Evolutionary conservation across 2,329 filamentous ascomycete species (phyloP), one percentile per base, ranked within the genome.

Genomic region (Ascochyta viciae-villosae): DNA sequence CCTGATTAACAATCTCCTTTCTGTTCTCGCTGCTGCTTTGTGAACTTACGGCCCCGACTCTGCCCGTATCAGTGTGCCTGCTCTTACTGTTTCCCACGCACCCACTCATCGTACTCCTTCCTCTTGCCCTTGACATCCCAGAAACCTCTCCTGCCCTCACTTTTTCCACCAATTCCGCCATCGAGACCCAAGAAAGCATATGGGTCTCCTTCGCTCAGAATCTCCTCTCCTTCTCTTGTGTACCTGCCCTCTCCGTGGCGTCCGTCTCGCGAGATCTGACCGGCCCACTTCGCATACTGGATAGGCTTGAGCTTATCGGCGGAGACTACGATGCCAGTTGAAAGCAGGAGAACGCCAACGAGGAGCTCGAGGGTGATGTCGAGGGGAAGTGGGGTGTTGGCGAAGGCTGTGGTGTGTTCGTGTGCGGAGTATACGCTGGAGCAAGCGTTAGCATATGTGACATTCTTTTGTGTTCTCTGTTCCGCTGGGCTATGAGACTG

Each of bases 391-490:
- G 68, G 68, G 15, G 83, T 64, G 54, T 62, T 74, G 61, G 54
- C 77, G 82, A 88, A 86, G 45, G 96, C 85, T 22, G 87, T 83
- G 6, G 91, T 89, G 79, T 96, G 91, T 79, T 99, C 95, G 77
- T 96, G 90, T 42, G 93, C 92, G 47, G 95, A 99, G 79, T 98
- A 99, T 79, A 93, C 96, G 62, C 95, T 99, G 73, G 50, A 12
- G 41, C 38, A 35, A 5, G 26, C 31, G 48, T 73, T 56, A 73
- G 65, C 50, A 72, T 50, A 23, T 44, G 15, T 69, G 57, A 37
- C 9, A 7, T 22, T 3, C 2, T 4, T 16, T 6, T 2, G 1
- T 4, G 9, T 26, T 26, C 31, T 40, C 23, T 23, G 7, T 50
- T 55, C 54, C 44, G 47, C 39, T 35, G 2, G 29, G 23, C 3